Base-by-base conservation (phyloP, 2,329 filamentous ascomycete genomes). In the Colletotrichum incanum region DNA sequence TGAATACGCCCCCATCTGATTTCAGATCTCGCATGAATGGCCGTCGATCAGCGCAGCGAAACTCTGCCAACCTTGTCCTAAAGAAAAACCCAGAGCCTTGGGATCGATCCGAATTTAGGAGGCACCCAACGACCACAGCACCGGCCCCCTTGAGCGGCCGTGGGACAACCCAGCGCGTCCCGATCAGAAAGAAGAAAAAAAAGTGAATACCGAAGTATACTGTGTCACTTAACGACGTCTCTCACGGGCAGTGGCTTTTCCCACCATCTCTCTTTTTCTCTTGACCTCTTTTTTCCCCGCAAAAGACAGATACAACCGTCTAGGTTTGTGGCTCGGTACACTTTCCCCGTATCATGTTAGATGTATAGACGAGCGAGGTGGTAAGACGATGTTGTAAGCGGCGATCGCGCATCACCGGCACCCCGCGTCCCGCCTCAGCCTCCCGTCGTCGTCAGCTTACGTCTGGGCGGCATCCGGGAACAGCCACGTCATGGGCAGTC, bases 131-230 rank as follows among this genome's bases (percentile, higher is more conserved):
- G 34, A 37, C 28, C 6, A 31, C 3, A 31, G 28, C 28, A 31
- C 6, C 28, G 50, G 41, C 28, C 39, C 58, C 58, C 26, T 7
- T 20, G 14, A 11, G 26, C 37, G 26, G 23, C 49, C 62, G 41
- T 60, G 64, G 20, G 34, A 31, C 34, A 59, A 12, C 31, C 31
- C 5, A 52, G 20, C 43, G 43, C 37, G 67, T 59, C 43, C 52
- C 52, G 59, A n/a, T n/a, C n/a, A 31, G 28, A 31, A 4, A 31
- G 6, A 31, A 31, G 4, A 31, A 60, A 54, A 58, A 64, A 20
- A 58, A 69, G 50, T 43, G 61, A 69, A 43, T 26, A 41, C 20
- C 34, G 41, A 59, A 52, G 50, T 20, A 31, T 16, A 28, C 58
- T 28, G 41, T 61, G 28, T 9, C 8, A 49, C 58, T 11, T 31